A percentile compares a stretch with the other conserved stretches of the same genome.
Conservation (phyloP, 169 alveolate species). For the Plasmodium gallinaceum region DNA sequence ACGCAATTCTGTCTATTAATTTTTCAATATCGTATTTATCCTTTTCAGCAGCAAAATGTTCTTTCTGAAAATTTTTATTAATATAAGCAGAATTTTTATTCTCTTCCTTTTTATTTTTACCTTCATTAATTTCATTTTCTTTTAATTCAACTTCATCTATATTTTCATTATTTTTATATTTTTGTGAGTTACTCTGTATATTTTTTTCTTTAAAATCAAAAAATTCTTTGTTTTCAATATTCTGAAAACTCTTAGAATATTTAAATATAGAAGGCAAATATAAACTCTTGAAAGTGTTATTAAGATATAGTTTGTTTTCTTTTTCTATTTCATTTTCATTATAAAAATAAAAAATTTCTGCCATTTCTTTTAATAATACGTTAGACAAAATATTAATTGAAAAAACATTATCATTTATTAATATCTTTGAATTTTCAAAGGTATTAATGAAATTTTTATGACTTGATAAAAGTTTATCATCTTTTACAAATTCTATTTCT, state of each 20-base stretch:
- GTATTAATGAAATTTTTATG: conserved; percentile 60
- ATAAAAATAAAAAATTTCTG: conserved; percentile 61
- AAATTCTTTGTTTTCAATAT: background rate
- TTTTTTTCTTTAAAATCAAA: conserved; percentile 30
- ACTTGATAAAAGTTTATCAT: conserved; percentile 43
- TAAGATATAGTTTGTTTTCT: conserved; percentile 65
- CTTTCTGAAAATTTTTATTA: background rate
- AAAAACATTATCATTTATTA: conserved; percentile 50
- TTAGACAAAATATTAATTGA: conserved; percentile 37
- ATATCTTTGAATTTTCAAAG: conserved; percentile 51
- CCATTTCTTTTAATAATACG: conserved; percentile 69
- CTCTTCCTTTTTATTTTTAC: background rate
- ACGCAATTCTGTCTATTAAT: conserved; percentile 46
- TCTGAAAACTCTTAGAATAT: conserved; percentile 38
- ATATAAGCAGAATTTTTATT: background rate
- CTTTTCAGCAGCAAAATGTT: conserved; percentile 24
- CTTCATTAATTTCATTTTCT: background rate
- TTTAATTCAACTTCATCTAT: background rate
- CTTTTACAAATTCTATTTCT: conserved; percentile 56
- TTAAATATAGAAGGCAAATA: conserved; percentile 48
- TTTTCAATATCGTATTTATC: conserved; percentile 37
- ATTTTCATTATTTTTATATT: background rate
- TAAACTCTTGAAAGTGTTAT: conserved; percentile 33
- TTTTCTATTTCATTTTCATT: conserved; percentile 56
- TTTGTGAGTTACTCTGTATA: background rate